Conservation (phyloP, 106 monocot species). For the Platanthera guangdongensis region DNA sequence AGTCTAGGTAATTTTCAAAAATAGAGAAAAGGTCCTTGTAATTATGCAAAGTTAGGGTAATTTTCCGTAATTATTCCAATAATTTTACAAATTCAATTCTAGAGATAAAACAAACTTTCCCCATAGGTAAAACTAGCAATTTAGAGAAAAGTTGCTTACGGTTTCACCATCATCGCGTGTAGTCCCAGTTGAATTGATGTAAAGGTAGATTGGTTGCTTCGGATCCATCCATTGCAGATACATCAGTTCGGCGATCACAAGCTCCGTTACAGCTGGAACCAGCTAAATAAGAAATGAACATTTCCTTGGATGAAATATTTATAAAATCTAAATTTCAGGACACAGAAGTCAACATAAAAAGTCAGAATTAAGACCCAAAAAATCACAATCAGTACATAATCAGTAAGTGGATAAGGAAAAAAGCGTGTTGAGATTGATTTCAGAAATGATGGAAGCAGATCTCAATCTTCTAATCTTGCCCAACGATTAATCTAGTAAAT, state of each 20-base stretch:
- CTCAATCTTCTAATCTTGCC: not conserved
- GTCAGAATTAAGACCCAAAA: not conserved
- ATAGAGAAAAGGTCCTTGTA: too few relatives aligned
- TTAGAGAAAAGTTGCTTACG: slow-evolving; percentile 28
- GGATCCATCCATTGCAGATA: slow-evolving; percentile 96
- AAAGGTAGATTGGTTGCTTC: slow-evolving; percentile 84
- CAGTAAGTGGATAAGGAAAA: not conserved
- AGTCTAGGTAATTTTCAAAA: too few relatives aligned
- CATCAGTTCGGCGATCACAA: slow-evolving; percentile 76
- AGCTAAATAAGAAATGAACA: slow-evolving; percentile 31
- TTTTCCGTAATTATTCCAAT: not conserved
- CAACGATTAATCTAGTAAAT: not conserved
- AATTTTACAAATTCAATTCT: not conserved
- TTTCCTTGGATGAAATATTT: slow-evolving; percentile 1
- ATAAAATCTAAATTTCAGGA: not conserved
- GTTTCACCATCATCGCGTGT: slow-evolving; percentile 97
- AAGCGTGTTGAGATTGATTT: not conserved
- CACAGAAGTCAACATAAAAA: not conserved
- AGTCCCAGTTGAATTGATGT: slow-evolving; percentile 92
- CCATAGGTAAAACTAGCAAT: not conserved
- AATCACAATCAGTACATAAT: slow-evolving; percentile 2
- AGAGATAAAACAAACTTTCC: not conserved
- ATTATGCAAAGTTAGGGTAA: too few relatives aligned
- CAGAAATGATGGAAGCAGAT: not conserved
- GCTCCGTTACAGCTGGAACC: slow-evolving; percentile 86